Base-by-base conservation (phyloP, 768 basidiomycete species). In the Pleurotus citrinopileatus region DNA sequence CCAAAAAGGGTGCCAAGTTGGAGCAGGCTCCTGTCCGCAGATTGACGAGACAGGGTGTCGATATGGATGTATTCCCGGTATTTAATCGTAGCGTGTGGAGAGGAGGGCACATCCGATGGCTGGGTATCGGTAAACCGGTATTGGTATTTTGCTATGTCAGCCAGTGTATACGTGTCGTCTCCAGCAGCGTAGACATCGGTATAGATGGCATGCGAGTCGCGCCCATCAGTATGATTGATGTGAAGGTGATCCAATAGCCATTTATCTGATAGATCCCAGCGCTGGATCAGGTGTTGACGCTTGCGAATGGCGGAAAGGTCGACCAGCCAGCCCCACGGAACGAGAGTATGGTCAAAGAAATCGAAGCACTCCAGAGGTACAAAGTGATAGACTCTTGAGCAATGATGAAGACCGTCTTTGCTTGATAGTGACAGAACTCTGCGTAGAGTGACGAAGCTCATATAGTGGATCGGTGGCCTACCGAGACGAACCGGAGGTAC, bases 1-100 rank as follows among this genome's bases (percentile, higher is more conserved):
- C 89, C 89, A 67, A 92, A 92, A 1, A 92, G 75, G 0, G 85
- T 84, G 7, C 91, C 91, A 12, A 93, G 62, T 53, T 86, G 82
- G 13, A 94, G 62, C 23, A 92, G 76, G 7, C 75, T 80, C 54
- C 81, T 70, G 3, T 62, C 60, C 19, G 70, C 64, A 25, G 62
- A 50, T 6, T 51, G 29, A 34, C 48, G 48, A 3, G 70, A 70
- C n/a, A 84, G 72, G 1, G 70, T 63, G 12, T 66, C 69, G 43
- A 82, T 75, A 54, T 73, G 68, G 28, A 84, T 63, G 37, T 68
- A 65, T 52, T 75, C 66, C 22, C 54, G 51, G 64, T 77, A 86
- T 59, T 76, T 81, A 10, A 4, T 51, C 8, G 20, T 22, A 27
- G 23, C 20, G 12, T 13, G n/a, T 48, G 46, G 34, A 13, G 10